Evolutionary conservation across 306 rosid species (phyloP).

Genomic region (Castanea crenata): DNA sequence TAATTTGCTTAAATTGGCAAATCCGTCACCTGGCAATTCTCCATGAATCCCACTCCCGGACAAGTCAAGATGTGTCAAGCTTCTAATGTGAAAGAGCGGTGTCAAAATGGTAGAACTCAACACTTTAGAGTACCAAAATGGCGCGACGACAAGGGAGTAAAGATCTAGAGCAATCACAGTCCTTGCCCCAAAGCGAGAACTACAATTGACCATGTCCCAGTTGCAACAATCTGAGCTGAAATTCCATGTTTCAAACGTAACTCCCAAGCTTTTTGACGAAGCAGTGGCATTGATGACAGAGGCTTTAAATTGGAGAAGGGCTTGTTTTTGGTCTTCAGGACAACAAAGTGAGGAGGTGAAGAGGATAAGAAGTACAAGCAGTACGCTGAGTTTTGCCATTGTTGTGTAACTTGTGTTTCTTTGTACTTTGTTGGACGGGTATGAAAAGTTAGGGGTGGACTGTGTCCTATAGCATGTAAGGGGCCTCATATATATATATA

Average conservation of each 20-base stretch:
- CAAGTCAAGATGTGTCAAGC: slow-evolving; percentile 17
- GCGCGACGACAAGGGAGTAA: not conserved
- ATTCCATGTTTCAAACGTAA: slow-evolving; percentile 25
- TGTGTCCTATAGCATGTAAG: not conserved
- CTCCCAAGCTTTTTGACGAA: not conserved
- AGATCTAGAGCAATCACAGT: not conserved
- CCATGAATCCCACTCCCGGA: slow-evolving; percentile 1
- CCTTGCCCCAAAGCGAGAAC: not conserved
- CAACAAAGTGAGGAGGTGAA: slow-evolving; percentile 1
- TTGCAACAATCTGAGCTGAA: not conserved
- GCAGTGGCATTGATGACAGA: not conserved
- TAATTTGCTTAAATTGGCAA: slow-evolving; percentile 24
- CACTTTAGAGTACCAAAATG: not conserved
- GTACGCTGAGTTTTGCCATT: not conserved
- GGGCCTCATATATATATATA: too few relatives aligned
- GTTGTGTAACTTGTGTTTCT: not conserved
- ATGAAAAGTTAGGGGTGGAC: not conserved
- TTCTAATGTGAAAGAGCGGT: slow-evolving; percentile 9
- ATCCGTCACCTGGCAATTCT: slow-evolving; percentile 4
- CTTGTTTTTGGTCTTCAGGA: too few relatives aligned
- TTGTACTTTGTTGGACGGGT: not conserved
- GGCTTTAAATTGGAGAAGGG: too few relatives aligned
- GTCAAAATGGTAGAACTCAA: not conserved
- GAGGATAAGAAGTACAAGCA: slow-evolving; percentile 2
- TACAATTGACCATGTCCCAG: slow-evolving; percentile 21